Conservation (phyloP, 2,329 filamentous ascomycete species). For the Phaeophleospora eucalypticola region DNA sequence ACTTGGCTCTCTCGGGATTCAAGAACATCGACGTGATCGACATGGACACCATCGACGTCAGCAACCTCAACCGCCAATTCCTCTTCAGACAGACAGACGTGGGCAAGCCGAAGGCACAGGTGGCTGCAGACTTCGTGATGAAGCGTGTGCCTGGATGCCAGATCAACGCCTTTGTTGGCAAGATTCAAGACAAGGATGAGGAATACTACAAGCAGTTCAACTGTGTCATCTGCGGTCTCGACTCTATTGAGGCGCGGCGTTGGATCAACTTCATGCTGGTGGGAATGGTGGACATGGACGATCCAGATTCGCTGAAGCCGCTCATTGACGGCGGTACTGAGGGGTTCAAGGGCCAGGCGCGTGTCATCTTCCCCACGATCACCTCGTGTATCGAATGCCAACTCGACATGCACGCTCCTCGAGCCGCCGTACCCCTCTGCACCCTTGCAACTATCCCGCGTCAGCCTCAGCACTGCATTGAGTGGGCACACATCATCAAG, state of each 20-base stretch:
- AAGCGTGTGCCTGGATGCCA: conserved; percentile 81
- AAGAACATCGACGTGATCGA: conserved; percentile 98
- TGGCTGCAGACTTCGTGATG: conserved; percentile 88
- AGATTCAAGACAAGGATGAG: conserved; percentile 95
- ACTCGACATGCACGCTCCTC: conserved; percentile 96
- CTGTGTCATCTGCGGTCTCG: conserved; percentile 86
- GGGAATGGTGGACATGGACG: conserved; percentile 78
- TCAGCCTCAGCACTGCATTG: conserved; percentile 95
- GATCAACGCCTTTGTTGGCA: conserved; percentile 90
- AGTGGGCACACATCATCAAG: conserved; percentile 97
- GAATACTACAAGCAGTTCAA: conserved; percentile 97
- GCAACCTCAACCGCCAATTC: conserved; percentile 96
- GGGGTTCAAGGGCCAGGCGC: conserved; percentile 94
- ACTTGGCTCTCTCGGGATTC: conserved; percentile 91
- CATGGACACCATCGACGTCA: conserved; percentile 99
- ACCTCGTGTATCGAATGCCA: conserved; percentile 98
- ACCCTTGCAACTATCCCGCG: conserved; percentile 94
- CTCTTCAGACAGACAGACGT: conserved; percentile 90
- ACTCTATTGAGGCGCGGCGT: conserved; percentile 93
- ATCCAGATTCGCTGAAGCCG: conserved; percentile 83
- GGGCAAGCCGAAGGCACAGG: conserved; percentile 87
- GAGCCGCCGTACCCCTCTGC: conserved; percentile 92
- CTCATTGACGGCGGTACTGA: conserved; percentile 96
- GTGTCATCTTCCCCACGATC: conserved; percentile 86
- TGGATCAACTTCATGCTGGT: conserved; percentile 98